A percentile compares a stretch with the other conserved stretches of the same genome.
phyloP scores from a whole-genome alignment of 1,139 yeast genomes.

The Saccharomycopsis hybrid region DNA sequence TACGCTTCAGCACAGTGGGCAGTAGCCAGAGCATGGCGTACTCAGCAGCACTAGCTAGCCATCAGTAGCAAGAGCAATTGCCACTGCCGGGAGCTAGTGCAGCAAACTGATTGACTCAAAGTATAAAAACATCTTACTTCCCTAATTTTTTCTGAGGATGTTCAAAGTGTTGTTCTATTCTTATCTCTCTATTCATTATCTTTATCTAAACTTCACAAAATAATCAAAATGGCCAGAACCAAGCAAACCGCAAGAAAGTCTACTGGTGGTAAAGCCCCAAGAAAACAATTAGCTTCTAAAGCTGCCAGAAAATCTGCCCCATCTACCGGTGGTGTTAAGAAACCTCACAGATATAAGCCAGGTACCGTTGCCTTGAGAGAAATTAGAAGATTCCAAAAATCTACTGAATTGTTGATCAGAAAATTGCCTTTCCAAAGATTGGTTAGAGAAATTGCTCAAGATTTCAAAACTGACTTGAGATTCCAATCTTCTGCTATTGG shows the following conservation, averaged over 20 bases:
- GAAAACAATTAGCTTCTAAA: slow-evolving; percentile 87
- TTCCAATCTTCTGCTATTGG: slow-evolving; percentile 88
- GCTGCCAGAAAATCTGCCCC: slow-evolving; percentile 89
- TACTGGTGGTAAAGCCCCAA: slow-evolving; percentile 91
- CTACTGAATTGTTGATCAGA: slow-evolving; percentile 80
- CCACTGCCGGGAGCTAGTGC: too few species aligned
- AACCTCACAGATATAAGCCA: slow-evolving; percentile 93
- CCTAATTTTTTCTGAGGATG: not conserved
- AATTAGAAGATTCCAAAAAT: slow-evolving; percentile 87
- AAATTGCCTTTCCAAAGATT: slow-evolving; percentile 89
- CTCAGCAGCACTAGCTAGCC: too few species aligned
- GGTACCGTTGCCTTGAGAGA: slow-evolving; percentile 94
- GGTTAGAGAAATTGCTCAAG: slow-evolving; percentile 87
- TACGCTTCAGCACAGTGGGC: too few species aligned
- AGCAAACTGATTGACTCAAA: too few species aligned
- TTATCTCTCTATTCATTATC: not conserved
- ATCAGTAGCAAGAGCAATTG: too few species aligned
- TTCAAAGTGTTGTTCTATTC: not conserved
- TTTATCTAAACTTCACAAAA: not conserved
- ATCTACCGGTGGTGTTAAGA: slow-evolving; percentile 87
- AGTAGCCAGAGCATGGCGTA: too few species aligned
- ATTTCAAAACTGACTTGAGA: slow-evolving; percentile 84
- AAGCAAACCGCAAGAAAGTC: slow-evolving; percentile 89
- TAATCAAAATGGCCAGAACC: slow-evolving; percentile 71
- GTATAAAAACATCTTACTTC: not conserved